phyloP scores from a whole-genome alignment of 495 filamentous ascomycete species.

The Letharia columbiana region DNA sequence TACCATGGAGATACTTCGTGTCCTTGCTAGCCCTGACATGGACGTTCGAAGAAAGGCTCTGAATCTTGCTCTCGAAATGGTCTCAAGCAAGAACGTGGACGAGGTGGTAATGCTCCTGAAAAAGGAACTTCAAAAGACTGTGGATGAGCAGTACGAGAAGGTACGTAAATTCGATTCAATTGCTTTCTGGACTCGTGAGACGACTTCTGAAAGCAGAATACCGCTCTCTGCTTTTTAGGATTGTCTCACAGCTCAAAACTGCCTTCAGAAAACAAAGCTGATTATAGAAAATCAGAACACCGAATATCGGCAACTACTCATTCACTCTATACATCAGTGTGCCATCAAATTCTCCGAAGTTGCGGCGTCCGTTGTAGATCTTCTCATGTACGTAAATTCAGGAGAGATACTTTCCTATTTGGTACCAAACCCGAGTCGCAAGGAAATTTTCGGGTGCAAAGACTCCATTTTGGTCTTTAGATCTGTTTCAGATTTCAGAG shows the following conservation, averaged over 20 bases:
- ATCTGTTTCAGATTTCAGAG: background rate
- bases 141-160: constrained; percentile 98
- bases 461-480: no score
- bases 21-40: constrained; percentile 92
- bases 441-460: background rate
- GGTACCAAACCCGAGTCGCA: background rate
- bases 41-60: constrained; percentile 93
- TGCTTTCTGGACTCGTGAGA: background rate
- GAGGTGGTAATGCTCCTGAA: constrained; percentile 94
- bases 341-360: constrained; percentile 99
- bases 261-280: constrained; percentile 1
- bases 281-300: constrained; percentile 55
- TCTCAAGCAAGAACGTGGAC: constrained; percentile 97
- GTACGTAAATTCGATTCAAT: background rate
- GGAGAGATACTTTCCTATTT: background rate
- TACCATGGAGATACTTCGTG: constrained; percentile 95
- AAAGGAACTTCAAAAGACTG: constrained; percentile 94
- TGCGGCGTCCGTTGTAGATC: constrained; percentile 88
- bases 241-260: constrained; percentile 29
- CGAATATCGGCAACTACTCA: constrained; percentile 91
- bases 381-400: constrained; percentile 57
- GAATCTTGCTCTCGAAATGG: constrained; percentile 89
- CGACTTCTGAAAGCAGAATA: no score
- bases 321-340: constrained; percentile 95
- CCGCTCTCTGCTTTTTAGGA: background rate